A percentile compares a stretch with the other conserved stretches of the same genome.
Conservation (phyloP, 768 basidiomycete species). For the Serendipita sp. region DNA sequence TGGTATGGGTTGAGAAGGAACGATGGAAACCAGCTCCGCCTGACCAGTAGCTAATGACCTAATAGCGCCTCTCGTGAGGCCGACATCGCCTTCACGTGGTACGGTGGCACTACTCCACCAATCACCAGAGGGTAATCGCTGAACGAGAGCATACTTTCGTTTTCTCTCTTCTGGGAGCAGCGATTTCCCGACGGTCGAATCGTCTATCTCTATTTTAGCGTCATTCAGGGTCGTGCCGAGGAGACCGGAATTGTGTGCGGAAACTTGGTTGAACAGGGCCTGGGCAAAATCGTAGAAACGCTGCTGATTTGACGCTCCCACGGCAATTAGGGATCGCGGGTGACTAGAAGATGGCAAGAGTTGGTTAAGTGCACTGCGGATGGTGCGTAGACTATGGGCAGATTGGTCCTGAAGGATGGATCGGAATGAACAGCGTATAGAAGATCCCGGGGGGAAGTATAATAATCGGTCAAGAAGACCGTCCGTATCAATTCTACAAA, state of each 20-base stretch:
- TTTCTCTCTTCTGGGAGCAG: constrained; percentile 12
- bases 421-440: constrained; percentile 36
- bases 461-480: constrained; percentile 70
- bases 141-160: constrained; percentile 59
- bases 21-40: constrained; percentile 59
- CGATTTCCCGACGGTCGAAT: constrained; percentile 9
- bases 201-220: constrained; percentile 18
- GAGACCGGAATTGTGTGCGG: constrained; percentile 27
- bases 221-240: constrained; percentile 18
- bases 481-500: constrained; percentile 46
- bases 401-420: constrained; percentile 37
- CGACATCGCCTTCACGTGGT: constrained; percentile 24
- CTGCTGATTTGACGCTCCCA: constrained; percentile 50
- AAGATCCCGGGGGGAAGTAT: constrained; percentile 25
- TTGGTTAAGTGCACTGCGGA: constrained; percentile 50
- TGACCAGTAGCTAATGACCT: constrained; percentile 43
- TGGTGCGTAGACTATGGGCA: constrained; percentile 35
- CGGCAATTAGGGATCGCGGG: constrained; percentile 45
- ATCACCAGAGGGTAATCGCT: constrained; percentile 58
- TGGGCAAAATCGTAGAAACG: constrained; percentile 60
- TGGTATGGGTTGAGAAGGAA: constrained; percentile 38
- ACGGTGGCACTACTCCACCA: constrained; percentile 59
- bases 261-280: constrained; percentile 56
- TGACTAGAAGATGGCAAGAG: constrained; percentile 53
- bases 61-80: constrained; percentile 23